These are phyloP conservation scores for Scopulariopsis brevicaulis DNA, from an alignment of 2,329 filamentous ascomycete species.

Conservation along the genomic window DNA sequence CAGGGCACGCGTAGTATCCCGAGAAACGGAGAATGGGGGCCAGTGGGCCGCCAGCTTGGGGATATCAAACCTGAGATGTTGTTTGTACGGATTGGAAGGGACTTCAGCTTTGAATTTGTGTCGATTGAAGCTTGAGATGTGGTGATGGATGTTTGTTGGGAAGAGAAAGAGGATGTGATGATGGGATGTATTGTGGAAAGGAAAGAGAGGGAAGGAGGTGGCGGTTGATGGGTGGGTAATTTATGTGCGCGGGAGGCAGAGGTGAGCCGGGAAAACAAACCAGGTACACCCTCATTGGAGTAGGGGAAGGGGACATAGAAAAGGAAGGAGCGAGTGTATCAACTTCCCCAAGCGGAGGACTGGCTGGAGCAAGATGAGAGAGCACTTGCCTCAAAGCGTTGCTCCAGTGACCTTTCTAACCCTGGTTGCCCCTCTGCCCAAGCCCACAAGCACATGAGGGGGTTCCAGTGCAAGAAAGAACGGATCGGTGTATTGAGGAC, in stretches of 20 bases:
- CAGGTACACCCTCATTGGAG: not conserved
- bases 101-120: not conserved
- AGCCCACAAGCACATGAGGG: not conserved
- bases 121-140: not conserved
- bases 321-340: not conserved
- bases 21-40: not conserved
- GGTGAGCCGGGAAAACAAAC: not conserved
- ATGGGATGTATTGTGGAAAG: not conserved
- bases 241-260: not conserved
- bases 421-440: too few species aligned
- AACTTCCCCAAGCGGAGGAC: not conserved
- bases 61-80: not conserved
- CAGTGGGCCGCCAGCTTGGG: not conserved
- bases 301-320: not conserved
- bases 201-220: not conserved
- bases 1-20: not conserved
- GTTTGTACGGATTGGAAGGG: not conserved
- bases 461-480: not conserved
- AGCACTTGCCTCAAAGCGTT: too few species aligned
- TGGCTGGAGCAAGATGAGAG: not conserved
- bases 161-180: not conserved
- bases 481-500: not conserved
- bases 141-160: not conserved
- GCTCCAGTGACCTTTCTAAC: too few species aligned
- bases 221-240: not conserved